These are phyloP conservation scores for Colletotrichum acutatum DNA, from an alignment of 2,329 filamentous ascomycete species.

Conservation along the genomic window DNA sequence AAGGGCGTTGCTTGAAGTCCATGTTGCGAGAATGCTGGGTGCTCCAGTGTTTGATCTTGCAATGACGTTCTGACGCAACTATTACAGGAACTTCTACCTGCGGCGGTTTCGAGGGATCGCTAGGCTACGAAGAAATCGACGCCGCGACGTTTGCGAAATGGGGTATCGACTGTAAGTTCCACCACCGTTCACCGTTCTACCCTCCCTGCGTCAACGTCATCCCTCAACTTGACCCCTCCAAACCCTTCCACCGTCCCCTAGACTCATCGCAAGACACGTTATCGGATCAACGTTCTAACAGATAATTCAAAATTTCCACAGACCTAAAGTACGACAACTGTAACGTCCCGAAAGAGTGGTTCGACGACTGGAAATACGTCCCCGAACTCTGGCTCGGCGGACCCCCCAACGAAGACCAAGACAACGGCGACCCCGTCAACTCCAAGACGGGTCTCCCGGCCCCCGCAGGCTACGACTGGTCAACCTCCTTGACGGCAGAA, in stretches of 20 bases:
- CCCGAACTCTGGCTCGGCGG: constrained; percentile 41
- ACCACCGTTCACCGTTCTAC: background rate
- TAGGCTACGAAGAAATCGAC: constrained; percentile 68
- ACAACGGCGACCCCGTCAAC: constrained; percentile 39
- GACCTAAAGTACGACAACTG: constrained; percentile 71
- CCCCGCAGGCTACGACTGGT: constrained; percentile 61
- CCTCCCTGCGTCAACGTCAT: background rate
- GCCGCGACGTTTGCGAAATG: constrained; percentile 67
- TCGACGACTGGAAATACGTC: constrained; percentile 45
- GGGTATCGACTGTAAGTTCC: constrained; percentile 64
- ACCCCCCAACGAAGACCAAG: constrained; percentile 42
- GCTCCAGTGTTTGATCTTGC: background rate
- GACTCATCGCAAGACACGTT: background rate
- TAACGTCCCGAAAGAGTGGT: constrained; percentile 51
- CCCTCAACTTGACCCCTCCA: background rate
- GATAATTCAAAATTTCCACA: constrained; percentile 28
- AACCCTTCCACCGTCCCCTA: background rate
- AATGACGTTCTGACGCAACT: background rate
- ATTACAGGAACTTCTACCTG: constrained; percentile 53
- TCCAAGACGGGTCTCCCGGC: constrained; percentile 49
- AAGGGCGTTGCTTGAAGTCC: background rate
- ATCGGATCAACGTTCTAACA: background rate
- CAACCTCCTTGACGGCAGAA: constrained; percentile 55
- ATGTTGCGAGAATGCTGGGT: background rate
- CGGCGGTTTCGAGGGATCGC: constrained; percentile 65